Base-by-base conservation (phyloP, 768 basidiomycete species). In the Daedaleopsis nitida region DNA sequence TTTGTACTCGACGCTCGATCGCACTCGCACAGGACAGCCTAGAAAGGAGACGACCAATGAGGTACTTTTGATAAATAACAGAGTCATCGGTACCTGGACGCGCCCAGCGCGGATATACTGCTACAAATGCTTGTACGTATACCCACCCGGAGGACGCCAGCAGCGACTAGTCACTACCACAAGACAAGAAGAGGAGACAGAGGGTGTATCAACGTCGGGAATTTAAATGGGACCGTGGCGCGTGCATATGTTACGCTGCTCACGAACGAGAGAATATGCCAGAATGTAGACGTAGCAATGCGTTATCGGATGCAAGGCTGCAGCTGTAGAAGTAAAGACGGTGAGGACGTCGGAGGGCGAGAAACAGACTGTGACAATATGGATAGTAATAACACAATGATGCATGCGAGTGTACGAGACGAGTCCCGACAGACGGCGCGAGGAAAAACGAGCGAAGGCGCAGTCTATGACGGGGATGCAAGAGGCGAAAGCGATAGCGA, bases 101-200 rank as follows among this genome's bases (percentile, higher is more conserved):
- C 65, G 60, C 55, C 61, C 60, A 52, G 61, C 58, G 60, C 61
- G 49, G 61, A 62, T 54, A 65, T 65, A 62, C 56, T 56, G 10
- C 47, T 60, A 57, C 51, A 59, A 55, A 21, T 61, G 60, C 58
- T 48, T 51, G 55, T 65, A 64, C 58, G 53, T 65, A 65, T 65
- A 65, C 59, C 60, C 52, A 50, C n/a, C 57, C 57, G 43, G 58
- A 59, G 43, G 55, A 48, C 32, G 57, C 52, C 37, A 51, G 52
- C 55, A 37, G 43, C 16, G 45, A 44, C 59, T 43, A 50, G 27
- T 32, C 27, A 32, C 57, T 35, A 65, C 57, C 64, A 38, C 60
- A 59, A 51, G 35, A 32, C 27, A 34, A 21, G 53, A 45, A 49
- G 38, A 47, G 55, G 32, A 34, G 35, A 51, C 24, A 19, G 16